These are phyloP conservation scores for Boletellus ananas DNA, from an alignment of 768 basidiomycete species.

Conservation along the genomic window DNA sequence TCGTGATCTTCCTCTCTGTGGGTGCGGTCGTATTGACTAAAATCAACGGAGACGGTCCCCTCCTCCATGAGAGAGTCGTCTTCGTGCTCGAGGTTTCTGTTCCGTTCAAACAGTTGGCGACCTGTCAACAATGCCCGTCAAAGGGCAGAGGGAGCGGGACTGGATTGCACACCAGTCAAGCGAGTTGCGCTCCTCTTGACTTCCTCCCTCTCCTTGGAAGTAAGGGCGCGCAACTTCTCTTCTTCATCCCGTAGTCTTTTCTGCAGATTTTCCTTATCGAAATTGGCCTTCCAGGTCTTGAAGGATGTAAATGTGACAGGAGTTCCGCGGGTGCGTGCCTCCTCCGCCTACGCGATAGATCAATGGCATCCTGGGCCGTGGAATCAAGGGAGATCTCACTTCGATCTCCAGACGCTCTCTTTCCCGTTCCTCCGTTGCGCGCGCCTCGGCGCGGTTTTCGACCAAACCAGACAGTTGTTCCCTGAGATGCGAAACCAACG, in stretches of 20 bases:
- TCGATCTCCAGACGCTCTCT: constrained; percentile 71
- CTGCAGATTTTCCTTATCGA: constrained; percentile 62
- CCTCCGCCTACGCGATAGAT: constrained; percentile 63
- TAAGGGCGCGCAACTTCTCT: constrained; percentile 64
- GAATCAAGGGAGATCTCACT: constrained; percentile 39
- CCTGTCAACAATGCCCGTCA: constrained; percentile 45
- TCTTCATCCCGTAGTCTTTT: constrained; percentile 72
- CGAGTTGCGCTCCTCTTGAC: constrained; percentile 59
- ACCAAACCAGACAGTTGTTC: constrained; percentile 71
- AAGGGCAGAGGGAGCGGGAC: not conserved
- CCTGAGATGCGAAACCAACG: constrained; percentile 79
- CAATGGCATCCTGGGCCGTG: not conserved
- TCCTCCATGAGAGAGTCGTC: constrained; percentile 85
- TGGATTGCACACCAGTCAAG: constrained; percentile 54
- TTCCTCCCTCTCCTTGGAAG: constrained; percentile 84
- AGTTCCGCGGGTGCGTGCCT: constrained; percentile 86
- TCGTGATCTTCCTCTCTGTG: constrained; percentile 51
- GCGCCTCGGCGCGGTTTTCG: constrained; percentile 51
- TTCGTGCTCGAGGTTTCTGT: constrained; percentile 61
- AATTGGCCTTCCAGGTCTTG: constrained; percentile 72
- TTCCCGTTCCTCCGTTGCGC: constrained; percentile 62
- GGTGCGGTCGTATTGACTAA: constrained; percentile 82
- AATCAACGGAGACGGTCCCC: constrained; percentile 80
- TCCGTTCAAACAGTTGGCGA: constrained; percentile 87
- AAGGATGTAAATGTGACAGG: constrained; percentile 83